Evolutionary conservation across 371 early-diverging fungal genomes (phyloP).

Genomic region (Actinomucor elegans): DNA sequence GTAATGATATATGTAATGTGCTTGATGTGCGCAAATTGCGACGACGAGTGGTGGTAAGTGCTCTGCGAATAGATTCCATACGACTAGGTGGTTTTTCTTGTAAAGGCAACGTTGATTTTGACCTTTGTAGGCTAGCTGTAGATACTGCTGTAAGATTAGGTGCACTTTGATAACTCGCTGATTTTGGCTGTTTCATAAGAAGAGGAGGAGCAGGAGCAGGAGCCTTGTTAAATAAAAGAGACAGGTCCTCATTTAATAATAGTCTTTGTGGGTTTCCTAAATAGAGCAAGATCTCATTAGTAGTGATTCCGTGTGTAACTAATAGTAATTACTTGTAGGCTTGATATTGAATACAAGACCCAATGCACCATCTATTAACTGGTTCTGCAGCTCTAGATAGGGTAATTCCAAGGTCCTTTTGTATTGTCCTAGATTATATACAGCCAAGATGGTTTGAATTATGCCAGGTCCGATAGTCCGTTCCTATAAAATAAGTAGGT

Average conservation of each 20-base stretch:
- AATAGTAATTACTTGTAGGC: background rate
- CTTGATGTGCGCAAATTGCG: too few relatives aligned
- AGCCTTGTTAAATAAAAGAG: too few relatives aligned
- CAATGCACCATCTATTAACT: constrained; percentile 5
- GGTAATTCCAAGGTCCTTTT: background rate
- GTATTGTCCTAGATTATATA: background rate
- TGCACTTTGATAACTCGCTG: too few relatives aligned
- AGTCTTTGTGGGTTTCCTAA: constrained; percentile 7
- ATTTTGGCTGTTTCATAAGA: too few relatives aligned
- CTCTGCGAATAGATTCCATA: constrained; percentile 17
- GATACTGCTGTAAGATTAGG: too few relatives aligned
- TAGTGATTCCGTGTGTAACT: constrained; percentile 10
- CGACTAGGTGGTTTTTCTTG: constrained; percentile 2
- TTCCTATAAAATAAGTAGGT: constrained; percentile 12
- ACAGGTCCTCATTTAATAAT: too few relatives aligned
- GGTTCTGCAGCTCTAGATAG: constrained; percentile 1
- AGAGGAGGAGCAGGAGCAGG: too few relatives aligned
- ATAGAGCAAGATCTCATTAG: too few relatives aligned
- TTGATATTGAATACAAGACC: constrained; percentile 5
- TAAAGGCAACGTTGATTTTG: constrained; percentile 2
- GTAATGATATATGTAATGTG: constrained; percentile 15
- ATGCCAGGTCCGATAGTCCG: constrained; percentile 3
- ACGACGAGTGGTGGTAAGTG: constrained; percentile 18
- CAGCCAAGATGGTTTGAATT: background rate
- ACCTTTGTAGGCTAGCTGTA: background rate